Percentiles rank a stretch among this genome's conserved stretches.
These are phyloP conservation scores for Rhodotorula glutinis DNA, from an alignment of 1,284 basidiomycete species.

Conservation along the genomic window DNA sequence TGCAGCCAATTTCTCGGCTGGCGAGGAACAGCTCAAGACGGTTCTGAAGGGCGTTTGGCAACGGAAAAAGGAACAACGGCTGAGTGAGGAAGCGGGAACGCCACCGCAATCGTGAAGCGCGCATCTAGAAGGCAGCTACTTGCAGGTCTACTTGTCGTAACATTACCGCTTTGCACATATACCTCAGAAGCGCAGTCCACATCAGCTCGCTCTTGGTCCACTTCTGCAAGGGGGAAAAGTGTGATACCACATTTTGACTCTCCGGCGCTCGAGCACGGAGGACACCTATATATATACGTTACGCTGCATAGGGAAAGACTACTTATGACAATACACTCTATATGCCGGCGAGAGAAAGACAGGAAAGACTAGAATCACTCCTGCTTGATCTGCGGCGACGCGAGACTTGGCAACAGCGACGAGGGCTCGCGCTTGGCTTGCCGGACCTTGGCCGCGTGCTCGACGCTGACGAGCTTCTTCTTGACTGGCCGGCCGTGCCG, in stretches of 20 bases:
- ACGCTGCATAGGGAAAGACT: no score
- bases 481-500: slow-evolving; percentile 61
- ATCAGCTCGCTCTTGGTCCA: no score
- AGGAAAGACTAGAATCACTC: slow-evolving; percentile 1
- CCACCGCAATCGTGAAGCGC: no score
- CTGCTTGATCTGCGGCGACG: slow-evolving; percentile 17
- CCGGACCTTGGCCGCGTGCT: slow-evolving; percentile 20
- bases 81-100: slow-evolving; percentile 6
- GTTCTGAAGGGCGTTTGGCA: slow-evolving; percentile 51
- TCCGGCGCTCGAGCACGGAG: no score
- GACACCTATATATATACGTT: no score
- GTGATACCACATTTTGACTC: no score
- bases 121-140: not conserved
- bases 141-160: no score
- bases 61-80: slow-evolving; percentile 45
- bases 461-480: slow-evolving; percentile 22
- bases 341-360: no score
- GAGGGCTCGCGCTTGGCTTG: slow-evolving; percentile 25
- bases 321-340: no score
- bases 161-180: no score
- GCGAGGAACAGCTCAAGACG: slow-evolving; percentile 49
- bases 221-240: no score
- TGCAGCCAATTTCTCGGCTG: slow-evolving; percentile 50
- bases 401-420: slow-evolving; percentile 13
- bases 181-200: no score